Evolutionary conservation across 805 yeast species (phyloP).

Genomic region (Cyberlindnera japonica): DNA sequence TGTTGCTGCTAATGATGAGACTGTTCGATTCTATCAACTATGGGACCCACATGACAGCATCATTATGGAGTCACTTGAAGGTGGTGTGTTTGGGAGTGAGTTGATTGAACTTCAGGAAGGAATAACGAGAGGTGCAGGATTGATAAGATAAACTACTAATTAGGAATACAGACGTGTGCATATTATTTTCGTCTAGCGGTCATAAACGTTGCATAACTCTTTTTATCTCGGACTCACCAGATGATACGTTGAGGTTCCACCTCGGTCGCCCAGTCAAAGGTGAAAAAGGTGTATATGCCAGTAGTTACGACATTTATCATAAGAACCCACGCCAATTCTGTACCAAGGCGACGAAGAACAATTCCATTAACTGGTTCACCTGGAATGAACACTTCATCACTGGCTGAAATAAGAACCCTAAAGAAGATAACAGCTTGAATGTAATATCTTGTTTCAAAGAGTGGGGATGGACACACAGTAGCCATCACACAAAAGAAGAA

Average conservation of each 20-base stretch:
- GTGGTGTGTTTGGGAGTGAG: slow-evolving; percentile 51
- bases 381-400: slow-evolving; percentile 28
- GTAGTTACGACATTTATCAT: slow-evolving; percentile 51
- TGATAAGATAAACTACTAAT: slow-evolving; percentile 30
- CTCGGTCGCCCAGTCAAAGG: slow-evolving; percentile 69
- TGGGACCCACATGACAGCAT: slow-evolving; percentile 50
- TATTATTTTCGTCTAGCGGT: too few species aligned
- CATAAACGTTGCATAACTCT: not conserved
- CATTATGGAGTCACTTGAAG: slow-evolving; percentile 37
- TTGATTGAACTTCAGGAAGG: slow-evolving; percentile 60
- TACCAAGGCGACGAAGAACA: slow-evolving; percentile 34
- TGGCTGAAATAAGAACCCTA: slow-evolving; percentile 54
- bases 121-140: slow-evolving; percentile 31
- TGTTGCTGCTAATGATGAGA: slow-evolving; percentile 74
- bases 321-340: slow-evolving; percentile 64
- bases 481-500: slow-evolving; percentile 48
- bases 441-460: slow-evolving; percentile 92
- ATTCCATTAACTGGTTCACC: slow-evolving; percentile 19
- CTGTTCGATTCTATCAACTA: slow-evolving; percentile 67
- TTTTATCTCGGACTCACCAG: slow-evolving; percentile 50
- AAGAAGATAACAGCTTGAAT: slow-evolving; percentile 76
- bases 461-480: slow-evolving; percentile 83
- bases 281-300: slow-evolving; percentile 51
- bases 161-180: too few species aligned
- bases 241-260: slow-evolving; percentile 70